These are phyloP conservation scores for Cryptomeria japonica DNA, from an alignment of 75 land plant genomes.

Conservation along the genomic window DNA sequence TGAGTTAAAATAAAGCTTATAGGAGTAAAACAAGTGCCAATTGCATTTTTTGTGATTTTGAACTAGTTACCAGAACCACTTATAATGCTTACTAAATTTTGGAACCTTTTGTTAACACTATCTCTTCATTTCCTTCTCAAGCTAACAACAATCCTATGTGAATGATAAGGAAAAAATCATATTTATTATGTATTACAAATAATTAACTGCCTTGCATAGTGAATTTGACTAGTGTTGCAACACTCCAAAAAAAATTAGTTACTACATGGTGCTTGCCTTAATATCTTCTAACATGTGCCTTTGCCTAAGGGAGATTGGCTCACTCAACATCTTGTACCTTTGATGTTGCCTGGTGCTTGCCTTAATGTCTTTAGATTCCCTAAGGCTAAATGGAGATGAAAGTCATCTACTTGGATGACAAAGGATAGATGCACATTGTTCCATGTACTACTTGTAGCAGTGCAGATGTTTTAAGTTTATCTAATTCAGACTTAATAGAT, in stretches of 20 bases:
- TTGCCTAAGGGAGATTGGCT: too few relatives aligned
- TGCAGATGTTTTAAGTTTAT: background rate
- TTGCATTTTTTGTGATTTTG: background rate
- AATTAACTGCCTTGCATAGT: background rate
- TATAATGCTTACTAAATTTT: background rate
- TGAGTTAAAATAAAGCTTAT: background rate
- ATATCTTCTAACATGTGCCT: too few relatives aligned
- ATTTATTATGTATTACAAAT: background rate
- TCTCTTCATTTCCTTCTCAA: background rate
- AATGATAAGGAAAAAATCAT: background rate
- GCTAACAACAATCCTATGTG: background rate
- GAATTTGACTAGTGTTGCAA: background rate
- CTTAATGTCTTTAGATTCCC: too few relatives aligned
- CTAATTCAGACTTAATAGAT: too few relatives aligned
- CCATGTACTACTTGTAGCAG: background rate
- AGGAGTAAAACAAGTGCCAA: background rate
- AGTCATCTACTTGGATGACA: too few relatives aligned
- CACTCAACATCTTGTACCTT: too few relatives aligned
- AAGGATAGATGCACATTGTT: too few relatives aligned
- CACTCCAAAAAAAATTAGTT: slow-evolving; percentile 3
- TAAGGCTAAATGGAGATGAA: too few relatives aligned
- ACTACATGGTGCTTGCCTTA: too few relatives aligned
- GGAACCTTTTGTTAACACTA: background rate
- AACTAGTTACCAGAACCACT: background rate
- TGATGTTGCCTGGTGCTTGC: too few relatives aligned